Percentiles rank a stretch among this genome's conserved stretches.
phyloP scores from a whole-genome alignment of 495 filamentous ascomycete species.

The Cudoniella acicularis region DNA sequence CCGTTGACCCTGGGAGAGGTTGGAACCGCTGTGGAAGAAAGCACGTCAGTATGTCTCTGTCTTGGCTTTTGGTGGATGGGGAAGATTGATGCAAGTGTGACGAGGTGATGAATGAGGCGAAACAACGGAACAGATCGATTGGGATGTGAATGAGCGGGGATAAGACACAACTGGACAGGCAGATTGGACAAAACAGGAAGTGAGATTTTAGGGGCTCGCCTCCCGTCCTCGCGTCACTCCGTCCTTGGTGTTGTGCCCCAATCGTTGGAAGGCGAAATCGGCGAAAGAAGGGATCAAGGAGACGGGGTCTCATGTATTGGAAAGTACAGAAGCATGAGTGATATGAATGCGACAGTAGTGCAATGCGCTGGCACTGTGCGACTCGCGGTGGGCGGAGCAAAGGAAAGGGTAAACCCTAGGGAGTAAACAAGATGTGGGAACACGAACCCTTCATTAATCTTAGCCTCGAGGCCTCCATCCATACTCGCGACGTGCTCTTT shows the following conservation, averaged over 20 bases:
- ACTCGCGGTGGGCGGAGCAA: background rate
- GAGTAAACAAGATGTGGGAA: background rate
- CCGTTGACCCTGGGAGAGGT: constrained; percentile 83
- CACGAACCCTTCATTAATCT: constrained; percentile 74
- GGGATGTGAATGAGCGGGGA: too few relatives aligned
- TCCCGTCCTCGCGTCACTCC: too few relatives aligned
- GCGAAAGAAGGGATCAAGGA: constrained; percentile 22
- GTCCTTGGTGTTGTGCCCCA: too few relatives aligned
- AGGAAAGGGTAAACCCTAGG: background rate
- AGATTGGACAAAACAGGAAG: too few relatives aligned
- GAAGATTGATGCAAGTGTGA: too few relatives aligned
- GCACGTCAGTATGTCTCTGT: too few relatives aligned
- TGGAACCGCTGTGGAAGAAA: constrained; percentile 48
- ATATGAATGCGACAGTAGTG: background rate
- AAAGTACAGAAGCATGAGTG: background rate
- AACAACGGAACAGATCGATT: too few relatives aligned
- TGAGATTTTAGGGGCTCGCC: too few relatives aligned
- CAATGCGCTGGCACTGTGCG: background rate
- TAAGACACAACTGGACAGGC: too few relatives aligned
- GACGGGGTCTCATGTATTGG: constrained; percentile 9
- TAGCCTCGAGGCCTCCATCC: constrained; percentile 85
- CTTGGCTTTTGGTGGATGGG: too few relatives aligned
- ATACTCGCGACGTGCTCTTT: constrained; percentile 88
- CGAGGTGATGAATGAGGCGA: too few relatives aligned
- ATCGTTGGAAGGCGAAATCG: too few relatives aligned